Evolutionary conservation across 2,329 filamentous ascomycete genomes (phyloP).

Genomic region (Colletotrichum zoysiae): DNA sequence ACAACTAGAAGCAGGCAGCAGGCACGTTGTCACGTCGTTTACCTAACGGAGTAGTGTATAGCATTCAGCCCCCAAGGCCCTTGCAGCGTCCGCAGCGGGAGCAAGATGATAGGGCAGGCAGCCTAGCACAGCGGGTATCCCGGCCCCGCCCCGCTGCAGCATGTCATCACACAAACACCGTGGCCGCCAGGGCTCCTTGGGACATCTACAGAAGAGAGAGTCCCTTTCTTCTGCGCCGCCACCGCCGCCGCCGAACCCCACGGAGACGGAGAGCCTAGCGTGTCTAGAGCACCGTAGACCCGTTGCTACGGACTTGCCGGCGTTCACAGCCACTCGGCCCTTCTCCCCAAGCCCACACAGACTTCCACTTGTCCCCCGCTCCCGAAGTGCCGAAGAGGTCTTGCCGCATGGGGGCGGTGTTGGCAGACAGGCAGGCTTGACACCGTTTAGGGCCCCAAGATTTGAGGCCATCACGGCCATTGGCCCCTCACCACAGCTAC

Average conservation of each 20-base stretch:
- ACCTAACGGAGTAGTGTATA: not conserved
- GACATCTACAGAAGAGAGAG: not conserved
- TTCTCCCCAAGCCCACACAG: conserved; percentile 12
- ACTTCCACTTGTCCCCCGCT: not conserved
- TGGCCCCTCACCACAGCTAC: conserved; percentile 26
- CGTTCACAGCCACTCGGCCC: conserved; percentile 35
- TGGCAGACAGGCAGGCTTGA: conserved; percentile 13
- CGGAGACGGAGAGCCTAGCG: conserved; percentile 20
- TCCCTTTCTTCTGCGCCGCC: not conserved
- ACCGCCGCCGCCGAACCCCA: conserved; percentile 2
- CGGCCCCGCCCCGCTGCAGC: conserved; percentile 39
- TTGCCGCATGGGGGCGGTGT: conserved; percentile 27
- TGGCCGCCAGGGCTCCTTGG: conserved; percentile 1
- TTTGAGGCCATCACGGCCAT: conserved; percentile 36
- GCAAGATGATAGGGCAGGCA: conserved; percentile 20
- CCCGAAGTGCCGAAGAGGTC: not conserved
- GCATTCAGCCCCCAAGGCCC: conserved; percentile 20
- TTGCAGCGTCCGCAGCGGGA: conserved; percentile 30
- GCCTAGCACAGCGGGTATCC: conserved; percentile 3
- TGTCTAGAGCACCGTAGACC: conserved; percentile 7
- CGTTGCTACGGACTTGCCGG: conserved; percentile 35
- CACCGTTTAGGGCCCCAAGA: conserved; percentile 23
- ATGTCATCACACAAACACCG: conserved; percentile 37
- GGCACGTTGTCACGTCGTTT: not conserved
- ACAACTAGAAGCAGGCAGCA: not conserved